These are phyloP conservation scores for Athelia psychrophila DNA, from an alignment of 1,284 basidiomycete species.

Conservation along the genomic window DNA sequence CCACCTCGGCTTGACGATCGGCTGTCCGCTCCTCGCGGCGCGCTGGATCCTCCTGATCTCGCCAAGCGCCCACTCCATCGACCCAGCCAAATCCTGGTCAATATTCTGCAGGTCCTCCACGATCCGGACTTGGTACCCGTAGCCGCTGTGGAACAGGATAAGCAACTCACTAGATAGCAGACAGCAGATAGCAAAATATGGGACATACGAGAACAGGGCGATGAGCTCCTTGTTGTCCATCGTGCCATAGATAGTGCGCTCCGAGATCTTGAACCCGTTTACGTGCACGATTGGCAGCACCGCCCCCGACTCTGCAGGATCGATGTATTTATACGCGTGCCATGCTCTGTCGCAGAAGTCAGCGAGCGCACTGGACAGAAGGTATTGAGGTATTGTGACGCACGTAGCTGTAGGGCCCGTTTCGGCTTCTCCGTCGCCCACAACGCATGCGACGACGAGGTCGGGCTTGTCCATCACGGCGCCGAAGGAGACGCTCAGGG, in stretches of 20 bases:
- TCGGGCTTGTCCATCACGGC: constrained; percentile 89
- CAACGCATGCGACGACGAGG: constrained; percentile 73
- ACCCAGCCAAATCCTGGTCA: constrained; percentile 71
- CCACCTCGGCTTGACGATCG: constrained; percentile 84
- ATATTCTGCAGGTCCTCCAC: constrained; percentile 71
- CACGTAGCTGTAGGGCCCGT: constrained; percentile 79
- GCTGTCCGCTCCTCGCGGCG: constrained; percentile 71
- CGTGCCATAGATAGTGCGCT: constrained; percentile 85
- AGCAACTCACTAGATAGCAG: too few species aligned
- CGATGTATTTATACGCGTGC: constrained; percentile 87
- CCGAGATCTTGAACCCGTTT: constrained; percentile 86
- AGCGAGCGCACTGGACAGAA: background rate
- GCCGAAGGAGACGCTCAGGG: constrained; percentile 80
- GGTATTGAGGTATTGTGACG: constrained; percentile 8
- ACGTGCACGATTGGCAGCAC: constrained; percentile 86
- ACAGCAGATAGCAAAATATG: too few species aligned
- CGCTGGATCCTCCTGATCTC: constrained; percentile 79
- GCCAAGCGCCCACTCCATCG: constrained; percentile 78
- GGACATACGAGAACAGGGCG: constrained; percentile 60
- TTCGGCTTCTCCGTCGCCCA: constrained; percentile 89
- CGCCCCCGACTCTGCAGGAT: constrained; percentile 88
- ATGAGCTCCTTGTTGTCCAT: constrained; percentile 85
- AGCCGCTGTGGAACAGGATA: constrained; percentile 47
- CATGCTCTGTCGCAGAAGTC: constrained; percentile 44
- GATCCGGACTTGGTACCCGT: constrained; percentile 85